Evolutionary conservation across 2,329 filamentous ascomycete genomes (phyloP), one percentile per base, ranked within the genome.

Genomic region (Pseudocercospora fijiensis): DNA sequence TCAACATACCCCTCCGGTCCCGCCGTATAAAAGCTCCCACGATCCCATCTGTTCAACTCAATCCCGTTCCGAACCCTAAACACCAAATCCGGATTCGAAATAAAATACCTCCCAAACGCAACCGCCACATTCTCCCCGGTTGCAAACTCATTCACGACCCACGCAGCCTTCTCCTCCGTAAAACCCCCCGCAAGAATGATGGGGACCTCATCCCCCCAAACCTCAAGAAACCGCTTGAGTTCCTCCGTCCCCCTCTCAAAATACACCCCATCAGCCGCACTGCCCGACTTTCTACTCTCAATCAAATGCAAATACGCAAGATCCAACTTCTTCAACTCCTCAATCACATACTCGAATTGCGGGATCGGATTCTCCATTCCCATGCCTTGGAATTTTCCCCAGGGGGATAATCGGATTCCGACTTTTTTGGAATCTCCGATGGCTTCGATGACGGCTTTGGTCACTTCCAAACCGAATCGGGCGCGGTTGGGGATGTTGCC

Each of bases 371-470:
- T 81, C 0, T 74, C 67, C 85, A 89, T 88, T n/a, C 58, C 41
- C 68, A 70, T 71, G 30, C 78, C 77, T 64, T 90, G 85, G 76
- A 86, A 90, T 0, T 76, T 75, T 57, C 81, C 84, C 77, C 83
- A 89, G 0, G 88, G 88, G 2, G 80, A 84, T 3, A 90, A 74
- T 1, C 88, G 28, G 89, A 82, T 0, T 81, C 85, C 1, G 82
- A 79, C 11, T 78, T 78, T 55, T 10, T 66, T 57, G 2, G 18
- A 22, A 1, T 87, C 81, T 0, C 86, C 87, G 13, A 85, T 75
- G 0, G 83, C 81, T 0, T 77, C 75, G 0, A 77, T 75, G 3
- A 85, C 80, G 0, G 83, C 83, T 47, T 82, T 78, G 0, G 83
- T 76, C 16, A 85, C 81, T 67, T 87, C 85, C 8, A 86, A 62